Conservation (phyloP, 306 rosid species). For the Senna tora region DNA sequence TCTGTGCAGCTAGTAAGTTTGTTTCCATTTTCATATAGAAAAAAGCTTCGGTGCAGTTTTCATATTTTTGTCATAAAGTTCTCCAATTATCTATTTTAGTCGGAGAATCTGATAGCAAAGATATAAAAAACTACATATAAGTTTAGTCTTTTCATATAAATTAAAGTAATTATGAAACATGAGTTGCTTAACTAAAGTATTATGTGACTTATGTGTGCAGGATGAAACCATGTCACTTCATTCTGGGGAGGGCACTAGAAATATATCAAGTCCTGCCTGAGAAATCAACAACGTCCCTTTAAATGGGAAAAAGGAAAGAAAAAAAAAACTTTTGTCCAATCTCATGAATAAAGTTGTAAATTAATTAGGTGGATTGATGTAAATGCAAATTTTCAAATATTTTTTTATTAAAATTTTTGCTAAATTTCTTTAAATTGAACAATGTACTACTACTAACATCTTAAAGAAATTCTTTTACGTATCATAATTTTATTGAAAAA, state of each 20-base stretch:
- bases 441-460: not conserved
- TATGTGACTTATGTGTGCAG: constrained; percentile 39
- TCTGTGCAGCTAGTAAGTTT: constrained; percentile 63
- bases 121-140: too few species aligned
- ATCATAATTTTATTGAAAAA: too few species aligned
- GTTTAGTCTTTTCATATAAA: too few species aligned
- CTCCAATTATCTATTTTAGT: too few species aligned
- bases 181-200: constrained; percentile 7
- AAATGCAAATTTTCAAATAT: constrained; percentile 2
- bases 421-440: not conserved
- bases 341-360: constrained; percentile 32
- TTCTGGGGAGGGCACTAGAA: constrained; percentile 38
- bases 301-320: not conserved
- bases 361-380: constrained; percentile 39
- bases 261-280: constrained; percentile 33
- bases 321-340: constrained; percentile 27
- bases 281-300: constrained; percentile 8
- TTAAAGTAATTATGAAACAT: too few species aligned
- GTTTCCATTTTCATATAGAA: constrained; percentile 38
- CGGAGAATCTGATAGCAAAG: too few species aligned
- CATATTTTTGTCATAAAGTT: too few species aligned
- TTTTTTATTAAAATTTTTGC: not conserved
- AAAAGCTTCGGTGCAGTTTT: too few species aligned
- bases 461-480: too few species aligned
- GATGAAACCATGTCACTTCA: constrained; percentile 30